Base-by-base conservation (phyloP, 2,329 filamentous ascomycete genomes). In the Pseudogymnoascus sp. region DNA sequence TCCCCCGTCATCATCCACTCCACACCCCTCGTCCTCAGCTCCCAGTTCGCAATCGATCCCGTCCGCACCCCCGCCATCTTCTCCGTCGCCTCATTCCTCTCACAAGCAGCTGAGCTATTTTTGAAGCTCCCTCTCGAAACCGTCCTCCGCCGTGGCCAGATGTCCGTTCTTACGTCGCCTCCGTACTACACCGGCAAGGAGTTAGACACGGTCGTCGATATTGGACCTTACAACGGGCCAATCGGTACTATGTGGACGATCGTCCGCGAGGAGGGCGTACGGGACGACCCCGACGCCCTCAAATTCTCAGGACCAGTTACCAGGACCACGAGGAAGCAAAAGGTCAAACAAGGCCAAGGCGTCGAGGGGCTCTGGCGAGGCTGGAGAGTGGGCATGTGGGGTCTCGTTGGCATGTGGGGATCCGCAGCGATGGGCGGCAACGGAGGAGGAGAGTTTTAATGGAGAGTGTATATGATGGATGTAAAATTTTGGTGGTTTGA, bases 201-300 rank as follows among this genome's bases (percentile, higher is more conserved):
- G 59, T 72, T 90, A 53, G 86, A 91, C 63, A 92, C 91, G 0
- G 87, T 97, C 63, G 86, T 97, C 0, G 86, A 89, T 2, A 81
- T 90, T 0, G 93, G 92, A 2, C 84, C 84, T 3, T 99, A 96
- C 74, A 81, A 85, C 35, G 95, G 95, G n/a, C 82, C 96, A 1
- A 74, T 95, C n/a, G 90, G 91, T 2, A 97, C 93, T 2, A 93
- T 97, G 83, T 93, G 91, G 80, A 84, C 85, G 65, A 95, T 99
- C 66, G 82, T 90, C 1, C 83, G 87, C 36, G 90, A 96, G 70
- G 95, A 99, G 74, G 95, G 95, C 7, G 63, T 66, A 1, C 62
- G 64, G 44, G 65, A 19, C 0, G 57, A 60, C 11, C 31, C 31
- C 17, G n/a, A 36, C 6, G 47, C 63, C 23, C 38, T 31, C 17